These are phyloP conservation scores for Scheffersomyces stipitis DNA, from an alignment of 805 yeast species.

Conservation along the genomic window DNA sequence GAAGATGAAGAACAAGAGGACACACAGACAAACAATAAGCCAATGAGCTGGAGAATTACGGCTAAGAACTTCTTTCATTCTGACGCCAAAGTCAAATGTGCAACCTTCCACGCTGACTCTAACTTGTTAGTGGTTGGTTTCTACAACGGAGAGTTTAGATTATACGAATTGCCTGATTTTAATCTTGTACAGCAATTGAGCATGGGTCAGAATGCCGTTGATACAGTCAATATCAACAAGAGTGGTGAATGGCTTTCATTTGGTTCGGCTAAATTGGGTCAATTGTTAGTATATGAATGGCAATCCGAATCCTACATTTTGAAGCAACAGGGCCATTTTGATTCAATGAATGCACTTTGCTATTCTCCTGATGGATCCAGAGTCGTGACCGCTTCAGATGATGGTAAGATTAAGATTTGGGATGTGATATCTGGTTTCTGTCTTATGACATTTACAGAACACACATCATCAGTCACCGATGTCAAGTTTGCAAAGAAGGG, in stretches of 20 bases:
- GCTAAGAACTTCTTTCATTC: constrained; percentile 73
- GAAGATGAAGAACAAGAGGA: constrained; percentile 31
- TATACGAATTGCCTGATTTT: constrained; percentile 84
- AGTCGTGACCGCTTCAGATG: constrained; percentile 92
- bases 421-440: constrained; percentile 91
- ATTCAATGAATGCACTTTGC: constrained; percentile 75
- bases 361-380: constrained; percentile 95
- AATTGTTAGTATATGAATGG: constrained; percentile 96
- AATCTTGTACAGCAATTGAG: constrained; percentile 79
- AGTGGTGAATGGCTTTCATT: constrained; percentile 97
- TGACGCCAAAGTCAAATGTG: constrained; percentile 72
- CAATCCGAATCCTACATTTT: constrained; percentile 93
- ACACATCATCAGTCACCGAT: constrained; percentile 83
- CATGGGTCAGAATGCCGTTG: constrained; percentile 89
- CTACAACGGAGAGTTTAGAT: constrained; percentile 82
- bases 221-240: constrained; percentile 73
- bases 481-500: constrained; percentile 87
- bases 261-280: constrained; percentile 91
- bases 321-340: constrained; percentile 97
- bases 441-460: constrained; percentile 88
- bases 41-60: constrained; percentile 77
- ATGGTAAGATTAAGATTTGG: constrained; percentile 97
- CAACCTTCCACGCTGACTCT: constrained; percentile 74
- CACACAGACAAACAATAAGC: constrained; percentile 33
- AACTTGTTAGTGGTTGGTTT: constrained; percentile 86